phyloP scores from a whole-genome alignment of 2,329 filamentous ascomycete genomes.

The Ceratocystis albifundus region DNA sequence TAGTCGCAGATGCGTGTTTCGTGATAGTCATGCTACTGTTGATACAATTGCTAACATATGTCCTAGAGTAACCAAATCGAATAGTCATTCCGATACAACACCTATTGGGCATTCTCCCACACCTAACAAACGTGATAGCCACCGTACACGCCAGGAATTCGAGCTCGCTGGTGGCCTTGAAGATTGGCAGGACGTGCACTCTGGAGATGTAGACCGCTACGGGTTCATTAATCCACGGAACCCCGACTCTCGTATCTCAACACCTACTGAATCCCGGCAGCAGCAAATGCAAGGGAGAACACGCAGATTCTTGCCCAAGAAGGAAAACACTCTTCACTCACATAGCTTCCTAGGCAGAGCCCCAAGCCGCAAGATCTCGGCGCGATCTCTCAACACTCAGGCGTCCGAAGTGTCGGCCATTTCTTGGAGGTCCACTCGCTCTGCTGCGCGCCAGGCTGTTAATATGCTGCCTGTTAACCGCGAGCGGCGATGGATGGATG shows the following conservation, averaged over 20 bases:
- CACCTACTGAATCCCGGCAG: slow-evolving; percentile 30
- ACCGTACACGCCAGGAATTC: slow-evolving; percentile 33
- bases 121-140: slow-evolving; percentile 34
- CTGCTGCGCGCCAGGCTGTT: slow-evolving; percentile 45
- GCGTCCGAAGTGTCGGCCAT: slow-evolving; percentile 41
- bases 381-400: slow-evolving; percentile 48
- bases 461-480: slow-evolving; percentile 51
- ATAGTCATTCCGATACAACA: slow-evolving; percentile 30
- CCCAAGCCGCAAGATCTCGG: slow-evolving; percentile 45
- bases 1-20: slow-evolving; percentile 2
- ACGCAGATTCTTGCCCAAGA: slow-evolving; percentile 33
- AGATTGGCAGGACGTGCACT: slow-evolving; percentile 55
- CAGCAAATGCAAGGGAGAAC: slow-evolving; percentile 28
- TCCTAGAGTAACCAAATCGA: slow-evolving; percentile 20
- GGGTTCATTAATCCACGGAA: slow-evolving; percentile 48
- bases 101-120: slow-evolving; percentile 35
- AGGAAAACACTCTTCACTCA: slow-evolving; percentile 26
- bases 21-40: slow-evolving; percentile 1
- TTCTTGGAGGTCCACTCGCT: slow-evolving; percentile 44
- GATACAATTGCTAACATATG: slow-evolving; percentile 25
- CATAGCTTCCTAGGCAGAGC: slow-evolving; percentile 31
- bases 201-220: slow-evolving; percentile 53
- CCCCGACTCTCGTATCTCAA: slow-evolving; percentile 32
- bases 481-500: slow-evolving; percentile 50
- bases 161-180: slow-evolving; percentile 50